Evolutionary conservation across 2,329 filamentous ascomycete species (phyloP), one percentile per base, ranked within the genome.

Genomic region (Epichloe baconii): DNA sequence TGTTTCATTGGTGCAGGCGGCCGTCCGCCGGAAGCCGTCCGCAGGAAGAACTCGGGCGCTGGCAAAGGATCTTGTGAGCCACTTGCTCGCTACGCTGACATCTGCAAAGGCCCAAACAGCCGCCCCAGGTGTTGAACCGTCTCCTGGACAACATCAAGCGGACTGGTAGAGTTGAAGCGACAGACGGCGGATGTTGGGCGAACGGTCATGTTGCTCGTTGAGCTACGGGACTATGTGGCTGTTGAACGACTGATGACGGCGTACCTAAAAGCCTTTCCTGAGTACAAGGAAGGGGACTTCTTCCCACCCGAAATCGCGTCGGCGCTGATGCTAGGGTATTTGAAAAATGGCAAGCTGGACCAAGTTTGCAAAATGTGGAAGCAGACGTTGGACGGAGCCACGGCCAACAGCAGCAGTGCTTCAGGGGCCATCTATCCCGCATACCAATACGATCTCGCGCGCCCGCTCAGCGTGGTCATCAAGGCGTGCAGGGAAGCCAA

Each of bases 311-410:
- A 69, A 15, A 67, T 90, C 50, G 67, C 86, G 21, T 73, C 74
- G 47, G 75, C 82, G 8, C 66, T 91, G 52, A 90, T 95, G 84
- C 69, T 75, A 21, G 74, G 80, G 0, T 77, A 86, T 60, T 68
- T 80, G 43, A 69, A 73, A 48, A 76, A 82, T 17, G 67, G 72
- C 40, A 73, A 82, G 21, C 76, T 80, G 56, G 69, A 76, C 5
- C 73, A 78, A 48, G 80, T 91, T 19, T 75, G 79, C 55, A 66
- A 75, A 44, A 81, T 79, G 48, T 95, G 88, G 88, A 57, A 76
- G 1, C 64, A 82, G 26, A 75, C 81, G 2, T 74, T 84, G 51
- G 58, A 71, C 5, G 73, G 75, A 54, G 78, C 76, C 1, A 67
- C 73, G 50, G 66, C 70, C 38, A 66, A 45, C 35, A 59, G 57